Conservation (phyloP, 2,329 filamentous ascomycete species). For the Elsinoe ampelina region DNA sequence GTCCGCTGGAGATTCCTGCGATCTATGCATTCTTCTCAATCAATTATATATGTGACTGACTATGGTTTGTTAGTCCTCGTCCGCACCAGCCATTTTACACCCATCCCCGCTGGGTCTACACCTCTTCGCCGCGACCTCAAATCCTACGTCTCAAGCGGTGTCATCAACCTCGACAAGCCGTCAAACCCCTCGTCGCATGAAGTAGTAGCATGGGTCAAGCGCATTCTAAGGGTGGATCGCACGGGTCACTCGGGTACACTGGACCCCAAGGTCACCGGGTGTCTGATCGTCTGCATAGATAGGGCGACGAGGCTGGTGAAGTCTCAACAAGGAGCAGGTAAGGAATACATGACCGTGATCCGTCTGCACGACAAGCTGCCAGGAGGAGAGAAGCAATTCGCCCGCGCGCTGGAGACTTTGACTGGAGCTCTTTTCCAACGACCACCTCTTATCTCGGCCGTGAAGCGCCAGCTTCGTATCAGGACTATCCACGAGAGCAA, state of each 20-base stretch:
- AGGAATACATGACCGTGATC: constrained; percentile 96
- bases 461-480: constrained; percentile 97
- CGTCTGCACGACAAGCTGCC: constrained; percentile 91
- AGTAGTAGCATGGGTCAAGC: constrained; percentile 98
- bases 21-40: too few relatives aligned
- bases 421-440: constrained; percentile 96
- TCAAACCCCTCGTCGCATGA: constrained; percentile 97
- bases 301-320: constrained; percentile 96
- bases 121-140: constrained; percentile 92
- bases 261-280: constrained; percentile 95
- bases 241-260: constrained; percentile 97
- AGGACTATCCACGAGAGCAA: constrained; percentile 97
- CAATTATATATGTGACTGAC: constrained; percentile 13
- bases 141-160: constrained; percentile 91
- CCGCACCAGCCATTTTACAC: constrained; percentile 92
- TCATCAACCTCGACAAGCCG: constrained; percentile 97
- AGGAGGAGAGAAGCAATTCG: constrained; percentile 85
- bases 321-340: constrained; percentile 96
- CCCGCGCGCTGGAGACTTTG: constrained; percentile 86
- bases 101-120: constrained; percentile 85
- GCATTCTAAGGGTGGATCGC: constrained; percentile 89
- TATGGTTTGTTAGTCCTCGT: constrained; percentile 58
- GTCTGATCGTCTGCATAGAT: constrained; percentile 90
- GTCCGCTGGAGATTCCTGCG: too few relatives aligned
- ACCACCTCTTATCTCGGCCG: constrained; percentile 91